Base-by-base conservation (phyloP, 2,329 filamentous ascomycete species). In the Zarea fungicola region DNA sequence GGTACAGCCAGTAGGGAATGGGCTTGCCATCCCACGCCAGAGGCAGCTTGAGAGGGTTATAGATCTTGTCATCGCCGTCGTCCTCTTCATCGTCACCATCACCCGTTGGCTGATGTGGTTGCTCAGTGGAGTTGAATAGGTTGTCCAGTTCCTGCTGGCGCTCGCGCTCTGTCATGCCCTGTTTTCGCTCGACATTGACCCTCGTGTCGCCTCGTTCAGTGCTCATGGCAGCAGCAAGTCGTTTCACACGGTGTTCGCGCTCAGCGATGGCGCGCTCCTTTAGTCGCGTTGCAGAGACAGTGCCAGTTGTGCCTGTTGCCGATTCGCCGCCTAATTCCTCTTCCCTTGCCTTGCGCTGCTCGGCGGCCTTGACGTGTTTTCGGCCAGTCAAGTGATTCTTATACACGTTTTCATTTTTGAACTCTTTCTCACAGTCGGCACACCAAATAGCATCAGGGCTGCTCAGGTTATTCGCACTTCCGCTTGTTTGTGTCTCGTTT, bases 1-100 rank as follows among this genome's bases (percentile, higher is more conserved):
- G 93, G 76, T 97, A 99, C 14, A 99, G 78, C 93, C 93, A 99
- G 74, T 93, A 99, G 0, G 95, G 93, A 59, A 99, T 99, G 0
- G 95, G 93, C 64, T 99, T 99, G 58, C 95, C 93, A 58, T 99
- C 93, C 95, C 95, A 99, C 3, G 89, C 92, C 7, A 99, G 77
- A 0, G 93, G 93, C 2, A 99, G 77, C 64, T 99, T 99, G 56
- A 99, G 78, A 0, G 93, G 93, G 65, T 99, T 99, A 75, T 97
- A 96, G 52, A 97, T 87, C 63, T 84, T 91, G 55, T 96, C 90
- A 36, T 92, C 88, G 32, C 83, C 87, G 13, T 89, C 84, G 3
- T 84, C 81, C 1, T 85, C 87, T 0, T 89, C 86, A 10, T 82
- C 82, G 1, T 84, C 83, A 0, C 79, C 80, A 1, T 77, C 77